These are phyloP conservation scores for Pyricularia pennisetigena DNA, from an alignment of 2,329 filamentous ascomycete species.

Conservation along the genomic window DNA sequence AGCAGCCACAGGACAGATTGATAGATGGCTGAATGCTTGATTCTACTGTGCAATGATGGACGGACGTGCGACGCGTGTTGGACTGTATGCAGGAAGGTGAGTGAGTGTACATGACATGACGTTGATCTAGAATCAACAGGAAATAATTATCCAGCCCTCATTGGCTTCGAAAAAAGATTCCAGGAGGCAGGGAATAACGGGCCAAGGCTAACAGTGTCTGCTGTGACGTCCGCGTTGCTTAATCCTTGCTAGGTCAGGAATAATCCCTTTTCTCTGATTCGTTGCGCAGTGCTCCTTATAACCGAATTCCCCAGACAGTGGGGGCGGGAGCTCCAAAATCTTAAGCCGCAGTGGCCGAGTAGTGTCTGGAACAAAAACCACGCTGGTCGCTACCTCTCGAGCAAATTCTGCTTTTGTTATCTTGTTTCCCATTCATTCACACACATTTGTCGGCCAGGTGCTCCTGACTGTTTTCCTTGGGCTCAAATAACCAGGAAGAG, in stretches of 20 bases:
- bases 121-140: neutral
- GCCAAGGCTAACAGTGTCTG: neutral
- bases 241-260: neutral
- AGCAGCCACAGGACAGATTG: too few species aligned
- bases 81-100: too few species aligned
- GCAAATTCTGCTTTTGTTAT: neutral
- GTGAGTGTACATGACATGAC: neutral
- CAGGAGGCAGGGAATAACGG: neutral
- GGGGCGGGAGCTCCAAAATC: constrained; percentile 1
- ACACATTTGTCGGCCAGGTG: neutral
- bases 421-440: neutral
- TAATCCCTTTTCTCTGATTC: neutral
- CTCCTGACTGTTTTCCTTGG: neutral
- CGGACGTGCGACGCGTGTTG: neutral
- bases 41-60: neutral
- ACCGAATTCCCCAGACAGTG: neutral
- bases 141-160: neutral
- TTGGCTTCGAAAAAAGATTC: neutral
- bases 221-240: neutral
- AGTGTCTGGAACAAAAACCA: neutral
- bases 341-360: neutral
- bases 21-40: neutral
- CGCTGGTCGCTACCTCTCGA: neutral
- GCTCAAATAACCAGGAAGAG: neutral
- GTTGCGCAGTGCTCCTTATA: neutral